Base-by-base conservation (phyloP, 2,329 filamentous ascomycete genomes). In the Ophiosphaerella herpotricha region DNA sequence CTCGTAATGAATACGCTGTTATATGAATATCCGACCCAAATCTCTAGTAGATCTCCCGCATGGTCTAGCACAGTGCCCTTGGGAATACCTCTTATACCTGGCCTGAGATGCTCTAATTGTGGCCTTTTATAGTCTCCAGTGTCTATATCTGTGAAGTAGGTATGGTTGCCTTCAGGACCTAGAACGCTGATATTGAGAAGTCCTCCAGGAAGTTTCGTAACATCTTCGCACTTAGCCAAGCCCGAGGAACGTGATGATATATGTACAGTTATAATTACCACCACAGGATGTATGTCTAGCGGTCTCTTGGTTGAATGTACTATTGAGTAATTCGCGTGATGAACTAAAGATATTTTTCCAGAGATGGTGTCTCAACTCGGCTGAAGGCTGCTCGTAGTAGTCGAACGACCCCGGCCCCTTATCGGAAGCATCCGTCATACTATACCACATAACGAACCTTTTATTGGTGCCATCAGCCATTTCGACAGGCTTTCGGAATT, bases 251-350 rank as follows among this genome's bases (percentile, higher is more conserved):
- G 36, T 53, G 9, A 70, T 62, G 4, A 57, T 52, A 43, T 67
- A 73, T 1, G 64, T 71, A 46, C 70, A 73, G 32, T 73, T 72
- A 40, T 57, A 72, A n/a, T 44, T 21, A 11, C 63, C 62, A 11
- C 67, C 68, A 39, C 69, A 73, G 0, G 74, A 72, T 23, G 71
- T 62, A 23, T 67, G 57, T 11, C 73, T 67, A 4, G 70, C 73
- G 31, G 13, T 36, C 13, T 67, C 62, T 24, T 60, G 53, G 31
- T 43, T 50, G 23, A 60, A 60, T 14, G 63, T 55, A 58, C 33
- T 64, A 54, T 18, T 63, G 49, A 52, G 61, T 58, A 43, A 62
- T 68, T 39, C 61, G 67, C 31, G 61, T 67, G 2, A 64, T 61
- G 11, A 59, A 57, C 43, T 70, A 58, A 18, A 68, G 4, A 72